Evolutionary conservation across 129 eudicot species (phyloP).

Genomic region (Sambucus nigra): DNA sequence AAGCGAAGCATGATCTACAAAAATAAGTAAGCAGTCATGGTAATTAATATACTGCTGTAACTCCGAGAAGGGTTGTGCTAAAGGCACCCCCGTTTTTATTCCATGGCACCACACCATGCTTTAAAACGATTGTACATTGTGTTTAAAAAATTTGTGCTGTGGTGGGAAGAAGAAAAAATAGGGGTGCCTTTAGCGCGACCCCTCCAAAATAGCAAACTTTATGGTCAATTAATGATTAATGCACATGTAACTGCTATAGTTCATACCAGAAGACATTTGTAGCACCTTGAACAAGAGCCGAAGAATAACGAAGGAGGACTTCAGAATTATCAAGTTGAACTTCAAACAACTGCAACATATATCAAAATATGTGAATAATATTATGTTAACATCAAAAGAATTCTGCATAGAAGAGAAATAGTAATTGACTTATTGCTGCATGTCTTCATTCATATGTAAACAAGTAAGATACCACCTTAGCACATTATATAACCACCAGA

Average conservation of each 20-base stretch:
- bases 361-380: not conserved
- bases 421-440: not conserved
- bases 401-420: not conserved
- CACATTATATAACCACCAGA: not conserved
- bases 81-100: no score
- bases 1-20: not conserved
- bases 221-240: not conserved
- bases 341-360: slow-evolving; percentile 73
- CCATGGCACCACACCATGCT: no score
- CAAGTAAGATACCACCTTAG: not conserved
- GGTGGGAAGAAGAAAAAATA: no score
- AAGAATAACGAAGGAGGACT: slow-evolving; percentile 80
- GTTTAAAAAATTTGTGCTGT: no score
- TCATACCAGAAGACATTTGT: slow-evolving; percentile 90
- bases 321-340: slow-evolving; percentile 80
- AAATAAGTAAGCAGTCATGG: not conserved
- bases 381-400: not conserved
- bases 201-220: not conserved
- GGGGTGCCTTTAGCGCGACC: no score
- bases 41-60: no score
- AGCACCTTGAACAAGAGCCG: slow-evolving; percentile 97
- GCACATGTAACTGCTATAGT: slow-evolving; percentile 2
- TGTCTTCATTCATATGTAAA: not conserved
- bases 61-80: no score
- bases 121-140: no score